Evolutionary conservation across 2,329 filamentous ascomycete genomes (phyloP), one percentile per base, ranked within the genome.

Genomic region (Pseudocercospora crystallina): DNA sequence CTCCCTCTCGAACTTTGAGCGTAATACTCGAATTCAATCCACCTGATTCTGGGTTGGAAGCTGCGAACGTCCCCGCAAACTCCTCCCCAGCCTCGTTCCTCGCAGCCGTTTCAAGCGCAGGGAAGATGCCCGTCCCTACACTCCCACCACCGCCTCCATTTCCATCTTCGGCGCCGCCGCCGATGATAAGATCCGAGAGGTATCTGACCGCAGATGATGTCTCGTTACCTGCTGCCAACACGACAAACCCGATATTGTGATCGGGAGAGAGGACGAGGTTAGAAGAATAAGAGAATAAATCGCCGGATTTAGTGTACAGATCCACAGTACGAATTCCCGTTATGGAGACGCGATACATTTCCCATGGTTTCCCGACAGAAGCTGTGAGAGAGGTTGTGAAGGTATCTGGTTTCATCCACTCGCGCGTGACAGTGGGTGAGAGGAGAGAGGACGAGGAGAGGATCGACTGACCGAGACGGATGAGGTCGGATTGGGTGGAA

Each of bases 361-460:
- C 76, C 75, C 75, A 79, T 0, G 75, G 73, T 8, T 65, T 66
- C 7, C 76, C 76, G 20, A 78, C 62, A 29, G 69, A 65, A 34
- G 66, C 63, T 67, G 66, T 36, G 65, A 61, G 1, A 68, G 70
- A 39, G 9, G 40, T 0, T 71, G 67, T 0, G 73, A 75, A 53
- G 69, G 66, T 3, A 67, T 58, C 1, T 64, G 60, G 2, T 73
- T 75, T 76, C 53, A 79, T 65, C 76, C 75, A 79, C 15, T 61
- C 57, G 2, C 72, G 66, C 1, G 77, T 76, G 37, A 69, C 54
- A 5, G 55, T 57, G 0, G 69, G 59, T 0, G 69, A 61, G 20
- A 53, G 38, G 2, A 49, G 17, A 10, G 46, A 41, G 26, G 33
- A 47, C 7, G 37, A 31, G 12, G 34, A 36, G 3, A 53, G 15